A percentile compares a stretch with the other conserved stretches of the same genome.
phyloP scores from a whole-genome alignment of 176 grass and related monocot genomes.

The Puccinellia tenuiflora region DNA sequence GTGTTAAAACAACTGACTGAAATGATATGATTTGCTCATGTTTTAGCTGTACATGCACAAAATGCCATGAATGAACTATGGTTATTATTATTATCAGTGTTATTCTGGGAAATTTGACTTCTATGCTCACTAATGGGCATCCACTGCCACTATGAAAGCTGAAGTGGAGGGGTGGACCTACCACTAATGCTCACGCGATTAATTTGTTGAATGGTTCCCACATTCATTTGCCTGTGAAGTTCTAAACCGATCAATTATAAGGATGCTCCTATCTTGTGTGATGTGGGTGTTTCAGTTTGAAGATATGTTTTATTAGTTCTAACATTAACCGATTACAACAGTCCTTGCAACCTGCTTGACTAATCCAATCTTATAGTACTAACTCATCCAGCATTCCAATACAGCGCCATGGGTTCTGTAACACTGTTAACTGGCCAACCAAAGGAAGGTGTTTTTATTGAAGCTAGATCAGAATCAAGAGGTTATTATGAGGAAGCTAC shows the following conservation, averaged over 20 bases:
- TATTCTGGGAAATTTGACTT: not conserved
- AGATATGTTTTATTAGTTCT: not conserved
- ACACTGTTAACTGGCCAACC: slow-evolving; percentile 79
- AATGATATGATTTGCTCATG: not conserved
- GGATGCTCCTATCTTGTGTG: not conserved
- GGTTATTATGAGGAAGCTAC: slow-evolving; percentile 94
- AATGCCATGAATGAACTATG: not conserved
- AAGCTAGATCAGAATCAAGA: slow-evolving; percentile 85
- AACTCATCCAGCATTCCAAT: slow-evolving; percentile 30
- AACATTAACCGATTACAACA: slow-evolving; percentile 5
- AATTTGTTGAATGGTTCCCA: slow-evolving; percentile 4
- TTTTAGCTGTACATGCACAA: not conserved
- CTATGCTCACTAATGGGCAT: slow-evolving; percentile 3
- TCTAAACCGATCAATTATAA: slow-evolving; percentile 7
- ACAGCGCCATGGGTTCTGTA: slow-evolving; percentile 86
- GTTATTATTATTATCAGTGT: not conserved
- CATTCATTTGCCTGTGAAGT: not conserved
- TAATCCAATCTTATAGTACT: slow-evolving; percentile 8
- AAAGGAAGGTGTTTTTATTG: slow-evolving; percentile 86
- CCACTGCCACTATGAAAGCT: not conserved
- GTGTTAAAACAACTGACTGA: not conserved
- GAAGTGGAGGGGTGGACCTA: not conserved
- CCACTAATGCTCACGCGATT: not conserved
- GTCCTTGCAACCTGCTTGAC: not conserved
- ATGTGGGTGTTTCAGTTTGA: not conserved